Evolutionary conservation across 805 yeast species (phyloP).

Genomic region (Starmerella roubikii): DNA sequence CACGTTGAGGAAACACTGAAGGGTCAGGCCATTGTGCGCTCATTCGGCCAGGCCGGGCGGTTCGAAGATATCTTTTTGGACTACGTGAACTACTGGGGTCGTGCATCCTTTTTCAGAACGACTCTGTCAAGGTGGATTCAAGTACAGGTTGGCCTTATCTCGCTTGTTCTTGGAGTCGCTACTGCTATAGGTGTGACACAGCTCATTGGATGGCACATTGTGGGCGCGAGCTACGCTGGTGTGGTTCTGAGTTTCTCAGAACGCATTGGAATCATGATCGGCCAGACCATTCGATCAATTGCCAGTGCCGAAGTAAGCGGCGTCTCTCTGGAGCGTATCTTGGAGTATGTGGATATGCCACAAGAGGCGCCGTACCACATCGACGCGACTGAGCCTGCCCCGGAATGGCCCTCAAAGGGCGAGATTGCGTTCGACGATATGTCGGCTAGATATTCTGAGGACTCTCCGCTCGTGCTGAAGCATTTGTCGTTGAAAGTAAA

Average conservation of each 20-base stretch:
- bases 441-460: constrained; percentile 73
- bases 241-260: constrained; percentile 74
- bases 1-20: constrained; percentile 60
- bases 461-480: constrained; percentile 67
- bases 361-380: constrained; percentile 71
- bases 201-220: constrained; percentile 52
- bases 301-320: constrained; percentile 46
- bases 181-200: constrained; percentile 55
- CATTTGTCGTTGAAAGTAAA: constrained; percentile 61
- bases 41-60: constrained; percentile 44
- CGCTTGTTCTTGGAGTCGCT: constrained; percentile 64
- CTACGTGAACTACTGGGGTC: constrained; percentile 23
- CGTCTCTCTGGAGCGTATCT: constrained; percentile 44
- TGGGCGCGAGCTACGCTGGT: constrained; percentile 78
- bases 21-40: constrained; percentile 59
- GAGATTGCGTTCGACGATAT: constrained; percentile 53
- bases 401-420: constrained; percentile 67
- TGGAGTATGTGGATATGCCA: constrained; percentile 46
- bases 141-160: constrained; percentile 82
- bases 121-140: constrained; percentile 43
- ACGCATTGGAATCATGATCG: constrained; percentile 73
- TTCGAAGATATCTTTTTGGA: constrained; percentile 35
- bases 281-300: constrained; percentile 75
- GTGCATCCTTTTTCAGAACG: constrained; percentile 51
- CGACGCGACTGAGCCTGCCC: constrained; percentile 35